Base-by-base conservation (phyloP, 2,329 filamentous ascomycete genomes). In the Capronia epimyces region DNA sequence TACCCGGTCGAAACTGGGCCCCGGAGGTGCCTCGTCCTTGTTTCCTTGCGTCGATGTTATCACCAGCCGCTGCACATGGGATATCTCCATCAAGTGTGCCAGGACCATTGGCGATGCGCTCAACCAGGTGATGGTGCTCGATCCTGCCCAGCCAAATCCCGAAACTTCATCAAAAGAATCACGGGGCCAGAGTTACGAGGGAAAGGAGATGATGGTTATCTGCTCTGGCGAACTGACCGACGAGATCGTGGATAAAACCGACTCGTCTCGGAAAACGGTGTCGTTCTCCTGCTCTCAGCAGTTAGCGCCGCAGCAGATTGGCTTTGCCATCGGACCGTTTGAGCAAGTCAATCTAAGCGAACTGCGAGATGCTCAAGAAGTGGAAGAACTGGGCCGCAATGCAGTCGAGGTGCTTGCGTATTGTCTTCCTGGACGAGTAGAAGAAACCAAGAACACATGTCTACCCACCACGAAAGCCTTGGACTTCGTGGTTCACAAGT, bases 31-130 rank as follows among this genome's bases (percentile, higher is more conserved):
- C 1, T 91, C 84, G 41, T 90, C 85, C 60, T 81, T 97, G 21
- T 98, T 98, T 63, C 93, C 93, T 0, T 97, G 93, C 66, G 78
- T 97, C 46, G 93, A 98, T 65, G 87, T 95, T 64, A 81, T 86
- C 20, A 82, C 83, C 27, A 84, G 87, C 50, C 80, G 89, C 49
- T 91, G 85, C 63, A 83, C 84, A 9, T 98, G 93, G 87, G 88
- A 89, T 50, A 78, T 98, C 43, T 87, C 87, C 1, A 84, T 98
- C 64, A 89, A 85, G 51, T 91, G 85, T 60, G 88, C 91, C 9
- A 81, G 86, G 44, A 95, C 90, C 0, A 74, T 98, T 0, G 90
- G 90, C 3, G 89, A 96, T 71, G 86, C 72, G 45, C 77, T 76
- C 21, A 37, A 52, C 16, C 58, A 60, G 43, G 53, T 45, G 3